phyloP scores from a whole-genome alignment of 495 filamentous ascomycete species.

The Podospora fimiseda region DNA sequence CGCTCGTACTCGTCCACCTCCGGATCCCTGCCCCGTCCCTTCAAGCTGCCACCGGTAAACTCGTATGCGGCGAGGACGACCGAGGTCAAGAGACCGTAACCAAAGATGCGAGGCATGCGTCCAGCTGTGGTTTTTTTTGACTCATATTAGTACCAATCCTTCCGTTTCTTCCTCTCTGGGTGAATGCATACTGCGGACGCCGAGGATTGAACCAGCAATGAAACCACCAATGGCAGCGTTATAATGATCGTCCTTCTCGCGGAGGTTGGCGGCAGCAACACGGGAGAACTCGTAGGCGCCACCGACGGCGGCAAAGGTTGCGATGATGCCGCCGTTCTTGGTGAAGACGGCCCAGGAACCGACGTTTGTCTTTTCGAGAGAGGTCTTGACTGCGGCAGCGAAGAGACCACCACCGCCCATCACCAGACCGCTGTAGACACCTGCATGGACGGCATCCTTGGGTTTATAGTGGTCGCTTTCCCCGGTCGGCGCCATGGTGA shows the following conservation, averaged over 20 bases:
- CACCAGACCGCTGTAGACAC: slow-evolving; percentile 57
- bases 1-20: slow-evolving; percentile 72
- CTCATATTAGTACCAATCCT: neutral
- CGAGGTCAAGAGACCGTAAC: slow-evolving; percentile 62
- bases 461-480: slow-evolving; percentile 56
- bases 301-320: slow-evolving; percentile 57
- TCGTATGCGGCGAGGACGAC: slow-evolving; percentile 62
- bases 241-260: slow-evolving; percentile 38
- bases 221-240: slow-evolving; percentile 37
- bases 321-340: slow-evolving; percentile 38
- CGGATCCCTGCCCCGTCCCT: slow-evolving; percentile 46
- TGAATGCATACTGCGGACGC: slow-evolving; percentile 30
- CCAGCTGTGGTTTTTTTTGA: slow-evolving; percentile 43
- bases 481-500: slow-evolving; percentile 36
- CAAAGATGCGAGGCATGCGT: slow-evolving; percentile 72
- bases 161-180: neutral
- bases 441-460: slow-evolving; percentile 66
- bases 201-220: slow-evolving; percentile 33
- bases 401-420: slow-evolving; percentile 63
- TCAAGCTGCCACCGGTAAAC: slow-evolving; percentile 68
- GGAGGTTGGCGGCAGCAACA: slow-evolving; percentile 38
- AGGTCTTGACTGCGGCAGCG: slow-evolving; percentile 75
- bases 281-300: slow-evolving; percentile 69
- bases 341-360: slow-evolving; percentile 72
- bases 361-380: slow-evolving; percentile 71